Evolutionary conservation across 768 basidiomycete species (phyloP), one percentile per base, ranked within the genome.

Genomic region (Rhizopogon vulgaris): DNA sequence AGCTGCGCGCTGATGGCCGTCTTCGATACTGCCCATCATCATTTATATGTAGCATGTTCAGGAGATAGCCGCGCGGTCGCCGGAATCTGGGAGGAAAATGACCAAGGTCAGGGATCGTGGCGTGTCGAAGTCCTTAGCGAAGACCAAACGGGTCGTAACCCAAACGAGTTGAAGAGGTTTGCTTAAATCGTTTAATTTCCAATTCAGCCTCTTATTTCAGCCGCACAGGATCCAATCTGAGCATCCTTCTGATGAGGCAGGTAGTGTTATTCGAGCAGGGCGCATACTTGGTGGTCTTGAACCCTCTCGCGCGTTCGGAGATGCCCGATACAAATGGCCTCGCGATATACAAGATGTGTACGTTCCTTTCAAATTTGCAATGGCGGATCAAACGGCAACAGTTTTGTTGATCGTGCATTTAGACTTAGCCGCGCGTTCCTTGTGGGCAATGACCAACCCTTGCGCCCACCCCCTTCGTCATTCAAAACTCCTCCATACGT

Each of bases 21-120:
- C 41, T 79, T 99, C 52, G 95, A 98, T 64, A 89, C 90, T 0
- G 82, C 85, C 6, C 78, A 87, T 53, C 79, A 77, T 41, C 84
- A 93, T 63, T 67, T 98, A 25, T 95, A 96, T 60, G 83, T 98
- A 32, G 95, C 95, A 8, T 84, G 85, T 58, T 85, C 93, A 4
- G 96, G 96, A 0, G 96, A 99, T 65, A 89, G 90, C 63, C 81
- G 96, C 43, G 96, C 96, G 11, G 93, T 99, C 6, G 94, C 95
- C 18, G 96, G 96, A 17, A 79, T 91, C 36, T 94, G 90, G 87
- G 84, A 90, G 56, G 78, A 81, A 47, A 76, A 77, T 4, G 68
- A 66, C 3, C 79, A 84, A 56, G 84, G 82, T 3, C 72, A 76
- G 48, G 90, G 90, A 10, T 76, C 74, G 48, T 99, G 96, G 96